Evolutionary conservation across 148 eudicot genomes (phyloP).

Genomic region (Suaeda aralocaspica): DNA sequence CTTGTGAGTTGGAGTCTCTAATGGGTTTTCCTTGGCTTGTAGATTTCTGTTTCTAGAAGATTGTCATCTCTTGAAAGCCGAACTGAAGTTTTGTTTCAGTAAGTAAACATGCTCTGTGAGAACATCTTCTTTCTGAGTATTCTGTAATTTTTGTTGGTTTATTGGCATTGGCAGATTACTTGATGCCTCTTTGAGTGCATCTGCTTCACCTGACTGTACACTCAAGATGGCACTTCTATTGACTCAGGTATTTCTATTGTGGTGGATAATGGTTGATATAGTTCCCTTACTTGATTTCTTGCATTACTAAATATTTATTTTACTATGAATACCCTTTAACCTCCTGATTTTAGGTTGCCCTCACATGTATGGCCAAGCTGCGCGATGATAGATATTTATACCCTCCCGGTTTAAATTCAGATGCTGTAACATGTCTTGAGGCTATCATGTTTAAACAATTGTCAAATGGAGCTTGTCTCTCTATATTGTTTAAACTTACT

Average conservation of each 20-base stretch:
- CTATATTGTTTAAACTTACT: slow-evolving; percentile 78
- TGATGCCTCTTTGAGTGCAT: slow-evolving; percentile 78
- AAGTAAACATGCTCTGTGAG: slow-evolving; percentile 24
- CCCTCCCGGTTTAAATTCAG: slow-evolving; percentile 64
- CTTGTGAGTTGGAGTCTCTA: not conserved
- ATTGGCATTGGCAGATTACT: slow-evolving; percentile 54
- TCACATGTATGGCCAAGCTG: slow-evolving; percentile 93
- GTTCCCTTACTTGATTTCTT: not conserved
- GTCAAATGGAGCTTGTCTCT: slow-evolving; percentile 84
- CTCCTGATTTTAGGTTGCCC: slow-evolving; percentile 54
- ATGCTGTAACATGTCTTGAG: slow-evolving; percentile 72
- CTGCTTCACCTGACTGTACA: slow-evolving; percentile 86
- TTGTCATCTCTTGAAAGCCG: slow-evolving; percentile 65
- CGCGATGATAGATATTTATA: slow-evolving; percentile 78
- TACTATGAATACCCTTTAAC: slow-evolving; percentile 14
- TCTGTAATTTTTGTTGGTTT: slow-evolving; percentile 1
- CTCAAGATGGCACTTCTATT: slow-evolving; percentile 82
- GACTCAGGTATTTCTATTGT: slow-evolving; percentile 56
- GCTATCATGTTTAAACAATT: slow-evolving; percentile 74
- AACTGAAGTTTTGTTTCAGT: slow-evolving; percentile 86
- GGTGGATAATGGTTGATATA: not conserved
- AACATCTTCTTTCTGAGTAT: slow-evolving; percentile 10
- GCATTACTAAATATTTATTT: not conserved
- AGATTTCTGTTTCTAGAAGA: slow-evolving; percentile 89
- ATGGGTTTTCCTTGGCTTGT: slow-evolving; percentile 15